Evolutionary conservation across 2,329 filamentous ascomycete genomes (phyloP), one percentile per base, ranked within the genome.

Genomic region (Colletotrichum sp.): DNA sequence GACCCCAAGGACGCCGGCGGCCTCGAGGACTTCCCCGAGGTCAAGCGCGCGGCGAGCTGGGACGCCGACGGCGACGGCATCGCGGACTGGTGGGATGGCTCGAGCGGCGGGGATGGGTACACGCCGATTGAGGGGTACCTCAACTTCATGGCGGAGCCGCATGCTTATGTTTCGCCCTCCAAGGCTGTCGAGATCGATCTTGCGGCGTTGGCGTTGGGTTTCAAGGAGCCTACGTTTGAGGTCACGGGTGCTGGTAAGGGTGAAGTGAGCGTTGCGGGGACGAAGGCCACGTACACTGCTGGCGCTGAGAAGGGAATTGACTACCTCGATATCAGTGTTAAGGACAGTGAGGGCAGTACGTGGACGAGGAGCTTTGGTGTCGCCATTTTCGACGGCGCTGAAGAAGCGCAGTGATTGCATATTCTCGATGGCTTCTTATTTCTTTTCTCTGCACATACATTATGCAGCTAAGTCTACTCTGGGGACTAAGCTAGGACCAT

Each of bases 71-170:
- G 78, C 8, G 82, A 84, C 64, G 83, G 83, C 18, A 81, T 84
- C 39, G 82, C 82, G 3, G 83, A 84, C 72, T 84, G 83, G 83
- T 84, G 82, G 82, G 82, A 82, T 60, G 82, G 81, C 1, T 81
- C 79, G 4, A 84, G 81, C 3, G 81, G 81, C 7, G 82, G 82
- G 3, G 80, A 77, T 4, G 83, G 82, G 0, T 84, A 82, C 44
- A 83, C 81, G 26, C 67, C 80, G 3, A 78, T 84, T 6, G 83
- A 84, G 67, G 82, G 83, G 3, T 84, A 83, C 62, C 71, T 84
- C 8, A 83, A 84, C 75, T 84, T 83, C 76, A 82, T 84, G 82
- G 82, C 82, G 18, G 82, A 84, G 4, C 80, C 83, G 15, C 83
- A 84, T 71, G 78, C 76, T 0, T 84, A 82, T 39, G 83, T 83